Evolutionary conservation across 805 yeast species (phyloP).

Genomic region (Kuraishia hungarica): DNA sequence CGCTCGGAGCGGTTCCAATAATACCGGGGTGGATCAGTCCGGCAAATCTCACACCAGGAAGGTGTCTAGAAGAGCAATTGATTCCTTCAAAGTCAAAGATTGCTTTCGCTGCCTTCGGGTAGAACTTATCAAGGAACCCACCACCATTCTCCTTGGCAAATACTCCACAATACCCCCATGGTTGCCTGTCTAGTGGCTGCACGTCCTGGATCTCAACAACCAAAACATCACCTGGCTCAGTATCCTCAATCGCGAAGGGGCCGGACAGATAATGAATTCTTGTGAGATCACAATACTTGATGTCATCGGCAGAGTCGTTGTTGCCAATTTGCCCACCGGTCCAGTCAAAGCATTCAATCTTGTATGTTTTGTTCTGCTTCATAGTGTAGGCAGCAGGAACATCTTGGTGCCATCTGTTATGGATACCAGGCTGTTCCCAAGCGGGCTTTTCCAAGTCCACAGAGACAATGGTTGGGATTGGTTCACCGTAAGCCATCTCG

Average conservation of each 20-base stretch:
- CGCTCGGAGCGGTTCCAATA: slow-evolving; percentile 41
- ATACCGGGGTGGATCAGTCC: slow-evolving; percentile 46
- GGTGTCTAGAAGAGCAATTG: slow-evolving; percentile 38
- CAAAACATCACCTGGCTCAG: slow-evolving; percentile 39
- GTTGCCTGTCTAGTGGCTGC: slow-evolving; percentile 41
- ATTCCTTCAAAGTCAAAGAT: slow-evolving; percentile 45
- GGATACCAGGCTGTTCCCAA: slow-evolving; percentile 35
- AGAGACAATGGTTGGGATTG: slow-evolving; percentile 25
- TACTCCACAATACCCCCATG: slow-evolving; percentile 46
- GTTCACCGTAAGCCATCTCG: slow-evolving; percentile 1
- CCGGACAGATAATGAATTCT: slow-evolving; percentile 41
- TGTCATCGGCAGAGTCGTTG: slow-evolving; percentile 39
- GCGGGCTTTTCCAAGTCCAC: slow-evolving; percentile 37
- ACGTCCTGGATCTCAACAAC: slow-evolving; percentile 43
- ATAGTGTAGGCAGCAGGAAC: slow-evolving; percentile 32
- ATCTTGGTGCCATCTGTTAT: slow-evolving; percentile 49
- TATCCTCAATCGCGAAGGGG: slow-evolving; percentile 34
- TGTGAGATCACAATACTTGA: slow-evolving; percentile 33
- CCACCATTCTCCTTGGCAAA: slow-evolving; percentile 43
- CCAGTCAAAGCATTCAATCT: slow-evolving; percentile 45
- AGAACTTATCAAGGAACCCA: slow-evolving; percentile 38
- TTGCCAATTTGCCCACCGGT: slow-evolving; percentile 43
- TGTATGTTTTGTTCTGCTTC: slow-evolving; percentile 33
- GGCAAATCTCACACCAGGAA: slow-evolving; percentile 40
- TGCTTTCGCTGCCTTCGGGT: slow-evolving; percentile 44